Evolutionary conservation across 1,139 yeast species (phyloP), one percentile per base, ranked within the genome.

Genomic region (Sugiyamaella japonica): DNA sequence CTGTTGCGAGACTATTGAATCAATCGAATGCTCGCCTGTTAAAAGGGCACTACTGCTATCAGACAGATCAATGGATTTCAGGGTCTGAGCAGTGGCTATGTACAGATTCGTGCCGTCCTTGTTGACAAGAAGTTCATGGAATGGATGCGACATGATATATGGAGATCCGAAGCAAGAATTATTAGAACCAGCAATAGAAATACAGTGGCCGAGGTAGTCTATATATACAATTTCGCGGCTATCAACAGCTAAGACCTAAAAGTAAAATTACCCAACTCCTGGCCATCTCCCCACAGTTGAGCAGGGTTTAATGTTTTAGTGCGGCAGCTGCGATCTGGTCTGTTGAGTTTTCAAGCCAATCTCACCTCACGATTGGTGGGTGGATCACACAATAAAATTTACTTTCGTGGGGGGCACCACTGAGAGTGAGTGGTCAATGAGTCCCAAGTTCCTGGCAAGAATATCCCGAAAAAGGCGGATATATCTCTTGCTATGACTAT

Each of bases 61-160:
- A 2, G 48, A 44, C 31, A 56, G 40, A 9, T 43, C 55, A 37
- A 56, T 42, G 34, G 56, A 52, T 12, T 52, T 47, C 7, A 56
- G 54, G 23, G 38, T 44, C 32, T 56, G 60, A 13, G 57, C 58
- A 15, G 56, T 52, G 1, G 62, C 65, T 16, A 56, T 59, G 48
- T 53, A 62, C 20, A 62, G 42, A 37, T 41, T 50, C 32, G 58
- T 45, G 15, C 60, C 63, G 31, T 54, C 58, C 15, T 56, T 36
- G 31, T 56, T 57, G 31, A 59, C 46, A 3, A 55, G 53, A 20
- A 62, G 40, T 17, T 53, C 47, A 56, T 62, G 65, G 45, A 59
- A 62, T 10, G 64, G 64, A 45, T 62, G 64, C 41, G 59, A 59
- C 61, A 50, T 54, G 28, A 8, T 29, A 6, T 20, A 20, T 20